phyloP scores from a whole-genome alignment of 192 early-diverging fungal species.

The Backusella westeae region DNA sequence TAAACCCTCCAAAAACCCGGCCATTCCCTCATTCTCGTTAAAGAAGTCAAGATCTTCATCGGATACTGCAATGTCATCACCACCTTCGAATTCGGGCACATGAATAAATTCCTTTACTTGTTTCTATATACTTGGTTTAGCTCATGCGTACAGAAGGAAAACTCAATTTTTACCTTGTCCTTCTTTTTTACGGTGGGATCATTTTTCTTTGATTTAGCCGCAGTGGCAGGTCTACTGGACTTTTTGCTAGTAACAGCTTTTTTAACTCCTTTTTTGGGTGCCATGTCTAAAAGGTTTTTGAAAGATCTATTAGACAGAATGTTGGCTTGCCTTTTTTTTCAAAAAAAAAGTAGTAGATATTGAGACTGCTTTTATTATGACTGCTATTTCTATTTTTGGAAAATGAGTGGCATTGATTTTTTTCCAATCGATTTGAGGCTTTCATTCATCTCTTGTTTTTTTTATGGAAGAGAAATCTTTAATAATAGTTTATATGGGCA shows the following conservation, averaged over 20 bases:
- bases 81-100: slow-evolving; percentile 40
- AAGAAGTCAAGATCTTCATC: slow-evolving; percentile 77
- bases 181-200: neutral
- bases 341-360: neutral
- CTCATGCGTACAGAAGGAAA: neutral
- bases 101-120: slow-evolving; percentile 20
- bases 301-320: neutral
- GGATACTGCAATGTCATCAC: slow-evolving; percentile 60
- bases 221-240: neutral
- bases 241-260: neutral
- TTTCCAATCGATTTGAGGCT: too few species aligned
- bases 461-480: too few species aligned
- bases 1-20: slow-evolving; percentile 62
- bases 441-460: too few species aligned
- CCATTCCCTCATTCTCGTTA: slow-evolving; percentile 58
- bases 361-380: too few species aligned
- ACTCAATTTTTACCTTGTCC: neutral
- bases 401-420: too few species aligned
- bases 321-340: neutral
- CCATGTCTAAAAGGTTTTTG: slow-evolving; percentile 1
- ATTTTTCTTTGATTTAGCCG: neutral
- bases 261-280: neutral
- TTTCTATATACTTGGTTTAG: neutral
- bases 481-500: too few species aligned
- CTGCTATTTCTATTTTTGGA: too few species aligned